These are phyloP conservation scores for Purpureocillium lavendulum DNA, from an alignment of 2,329 filamentous ascomycete species.

Conservation along the genomic window DNA sequence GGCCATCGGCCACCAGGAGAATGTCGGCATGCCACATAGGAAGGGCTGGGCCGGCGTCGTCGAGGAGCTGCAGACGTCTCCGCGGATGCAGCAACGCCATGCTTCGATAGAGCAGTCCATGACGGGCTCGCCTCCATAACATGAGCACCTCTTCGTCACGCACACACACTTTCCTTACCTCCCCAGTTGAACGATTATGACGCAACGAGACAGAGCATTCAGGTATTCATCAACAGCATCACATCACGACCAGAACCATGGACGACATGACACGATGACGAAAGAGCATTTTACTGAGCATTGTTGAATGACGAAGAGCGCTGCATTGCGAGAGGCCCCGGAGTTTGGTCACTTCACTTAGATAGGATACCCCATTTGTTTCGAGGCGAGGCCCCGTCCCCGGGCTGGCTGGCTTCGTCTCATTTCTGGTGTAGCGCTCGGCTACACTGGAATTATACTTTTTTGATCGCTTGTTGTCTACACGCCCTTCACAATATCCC, in stretches of 20 bases:
- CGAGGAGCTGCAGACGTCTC: slow-evolving; percentile 52
- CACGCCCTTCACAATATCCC: no score
- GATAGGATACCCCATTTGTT: slow-evolving; percentile 30
- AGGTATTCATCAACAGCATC: neutral
- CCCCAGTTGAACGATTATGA: neutral
- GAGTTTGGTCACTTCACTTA: slow-evolving; percentile 21
- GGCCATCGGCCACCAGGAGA: slow-evolving; percentile 43
- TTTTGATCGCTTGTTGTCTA: no score
- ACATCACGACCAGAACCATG: neutral
- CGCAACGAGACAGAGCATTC: neutral
- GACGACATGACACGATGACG: neutral
- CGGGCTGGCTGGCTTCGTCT: no score
- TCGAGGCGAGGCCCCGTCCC: no score
- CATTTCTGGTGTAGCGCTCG: no score
- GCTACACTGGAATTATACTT: no score
- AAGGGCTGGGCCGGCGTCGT: slow-evolving; percentile 56
- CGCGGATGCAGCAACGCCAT: slow-evolving; percentile 51
- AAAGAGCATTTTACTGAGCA: slow-evolving; percentile 9
- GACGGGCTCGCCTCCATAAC: slow-evolving; percentile 20
- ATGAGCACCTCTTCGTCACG: neutral
- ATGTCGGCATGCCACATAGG: slow-evolving; percentile 36
- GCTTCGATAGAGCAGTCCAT: slow-evolving; percentile 54
- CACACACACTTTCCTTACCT: no score
- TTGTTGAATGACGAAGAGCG: slow-evolving; percentile 15
- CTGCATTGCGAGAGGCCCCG: slow-evolving; percentile 1